These are phyloP conservation scores for Termitomyces sp. DNA, from an alignment of 768 basidiomycete species.

Conservation along the genomic window DNA sequence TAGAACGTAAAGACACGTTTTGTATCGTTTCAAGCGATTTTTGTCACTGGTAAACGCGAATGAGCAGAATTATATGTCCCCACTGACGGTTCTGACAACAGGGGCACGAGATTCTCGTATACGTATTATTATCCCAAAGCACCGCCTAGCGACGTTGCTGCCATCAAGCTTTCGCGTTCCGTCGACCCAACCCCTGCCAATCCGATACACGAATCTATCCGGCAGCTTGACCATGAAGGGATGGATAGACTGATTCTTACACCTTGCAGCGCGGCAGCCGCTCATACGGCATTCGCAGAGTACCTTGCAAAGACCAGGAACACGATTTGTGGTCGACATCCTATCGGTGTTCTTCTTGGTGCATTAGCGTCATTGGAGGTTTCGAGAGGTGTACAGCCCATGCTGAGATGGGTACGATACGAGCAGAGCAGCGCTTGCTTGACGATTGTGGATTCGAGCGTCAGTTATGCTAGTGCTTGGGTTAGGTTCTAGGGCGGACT, in stretches of 20 bases:
- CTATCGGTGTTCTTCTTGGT: conserved; percentile 89
- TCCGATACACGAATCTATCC: conserved; percentile 83
- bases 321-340: conserved; percentile 96
- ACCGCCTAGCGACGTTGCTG: conserved; percentile 41
- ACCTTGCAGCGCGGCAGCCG: conserved; percentile 45
- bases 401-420: conserved; percentile 84
- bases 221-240: conserved; percentile 81
- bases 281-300: conserved; percentile 59
- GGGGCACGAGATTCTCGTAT: conserved; percentile 85
- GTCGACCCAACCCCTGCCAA: conserved; percentile 39
- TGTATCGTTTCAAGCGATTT: conserved; percentile 95
- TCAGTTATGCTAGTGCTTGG: conserved; percentile 95
- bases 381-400: conserved; percentile 29
- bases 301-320: conserved; percentile 80
- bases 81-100: conserved; percentile 2
- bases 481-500: conserved; percentile 47
- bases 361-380: conserved; percentile 61
- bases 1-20: conserved; percentile 74
- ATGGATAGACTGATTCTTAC: conserved; percentile 69
- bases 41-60: conserved; percentile 81
- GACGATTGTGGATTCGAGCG: conserved; percentile 76
- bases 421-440: conserved; percentile 85
- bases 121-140: conserved; percentile 81
- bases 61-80: too few relatives aligned
- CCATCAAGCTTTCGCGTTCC: conserved; percentile 48